phyloP scores from a whole-genome alignment of 148 eudicot species.

The Hydrangea macrophylla region DNA sequence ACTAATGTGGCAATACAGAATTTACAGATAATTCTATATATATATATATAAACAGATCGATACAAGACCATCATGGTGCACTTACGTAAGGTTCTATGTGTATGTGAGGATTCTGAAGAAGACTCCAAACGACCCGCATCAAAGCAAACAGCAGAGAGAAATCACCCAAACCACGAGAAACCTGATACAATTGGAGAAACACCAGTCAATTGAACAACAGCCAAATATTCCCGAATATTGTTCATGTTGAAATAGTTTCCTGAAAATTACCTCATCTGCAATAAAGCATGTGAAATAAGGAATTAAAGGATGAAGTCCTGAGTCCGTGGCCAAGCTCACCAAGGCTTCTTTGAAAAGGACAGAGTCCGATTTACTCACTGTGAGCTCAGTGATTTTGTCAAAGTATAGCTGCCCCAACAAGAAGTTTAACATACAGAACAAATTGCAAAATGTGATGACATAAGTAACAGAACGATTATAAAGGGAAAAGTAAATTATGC shows the following conservation, averaged over 20 bases:
- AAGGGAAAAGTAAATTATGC: background rate
- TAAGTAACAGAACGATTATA: background rate
- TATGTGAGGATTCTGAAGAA: conserved; percentile 70
- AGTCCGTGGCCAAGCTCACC: conserved; percentile 74
- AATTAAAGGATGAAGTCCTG: conserved; percentile 74
- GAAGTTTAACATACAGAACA: background rate
- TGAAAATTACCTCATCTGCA: conserved; percentile 56
- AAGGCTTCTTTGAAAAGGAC: conserved; percentile 68
- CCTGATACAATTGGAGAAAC: conserved; percentile 31
- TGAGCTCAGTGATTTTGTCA: conserved; percentile 66
- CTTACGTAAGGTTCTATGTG: conserved; percentile 76
- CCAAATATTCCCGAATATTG: background rate
- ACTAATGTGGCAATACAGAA: background rate
- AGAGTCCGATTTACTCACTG: conserved; percentile 51
- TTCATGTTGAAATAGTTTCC: background rate
- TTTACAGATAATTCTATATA: background rate
- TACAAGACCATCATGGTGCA: conserved; percentile 10
- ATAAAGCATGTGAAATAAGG: conserved; percentile 72
- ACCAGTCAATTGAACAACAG: background rate
- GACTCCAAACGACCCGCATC: conserved; percentile 73
- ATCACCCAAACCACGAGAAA: conserved; percentile 66
- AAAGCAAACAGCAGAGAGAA: conserved; percentile 64
- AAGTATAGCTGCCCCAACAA: conserved; percentile 55
- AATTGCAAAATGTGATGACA: conserved; percentile 7
- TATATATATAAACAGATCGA: background rate